These are phyloP conservation scores for Hymenoscyphus albidus DNA, from an alignment of 2,329 filamentous ascomycete genomes.

Conservation along the genomic window DNA sequence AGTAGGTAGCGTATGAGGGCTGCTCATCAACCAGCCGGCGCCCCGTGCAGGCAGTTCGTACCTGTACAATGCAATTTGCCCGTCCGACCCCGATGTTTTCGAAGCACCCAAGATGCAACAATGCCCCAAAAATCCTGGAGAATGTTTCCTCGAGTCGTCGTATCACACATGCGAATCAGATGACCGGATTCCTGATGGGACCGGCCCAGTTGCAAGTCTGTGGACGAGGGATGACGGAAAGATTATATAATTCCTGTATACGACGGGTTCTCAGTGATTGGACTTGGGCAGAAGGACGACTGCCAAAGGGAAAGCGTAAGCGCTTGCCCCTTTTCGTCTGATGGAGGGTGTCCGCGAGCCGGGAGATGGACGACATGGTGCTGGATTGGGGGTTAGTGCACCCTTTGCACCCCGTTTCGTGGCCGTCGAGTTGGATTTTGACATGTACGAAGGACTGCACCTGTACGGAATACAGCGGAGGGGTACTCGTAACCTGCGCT, in stretches of 20 bases:
- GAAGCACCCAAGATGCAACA: background rate
- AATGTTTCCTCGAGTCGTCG: background rate
- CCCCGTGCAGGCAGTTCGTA: constrained; percentile 1
- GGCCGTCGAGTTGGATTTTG: background rate
- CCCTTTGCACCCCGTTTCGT: background rate
- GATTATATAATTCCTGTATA: background rate
- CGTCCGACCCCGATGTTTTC: background rate
- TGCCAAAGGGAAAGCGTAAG: background rate
- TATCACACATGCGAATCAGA: background rate
- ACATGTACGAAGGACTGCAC: too few species aligned
- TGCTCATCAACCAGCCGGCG: background rate
- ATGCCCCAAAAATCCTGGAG: background rate
- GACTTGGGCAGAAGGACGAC: background rate
- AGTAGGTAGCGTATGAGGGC: background rate
- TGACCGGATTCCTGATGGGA: background rate
- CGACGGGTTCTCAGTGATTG: background rate
- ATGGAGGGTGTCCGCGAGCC: background rate
- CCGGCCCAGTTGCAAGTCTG: too few species aligned
- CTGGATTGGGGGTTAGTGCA: background rate
- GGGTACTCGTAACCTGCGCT: background rate
- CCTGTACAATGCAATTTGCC: background rate
- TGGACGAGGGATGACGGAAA: background rate
- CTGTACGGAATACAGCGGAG: background rate
- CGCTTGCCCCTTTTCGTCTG: background rate
- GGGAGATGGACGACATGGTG: background rate